phyloP scores from a whole-genome alignment of 495 filamentous ascomycete genomes.

The Astrocystis sublimbata region DNA sequence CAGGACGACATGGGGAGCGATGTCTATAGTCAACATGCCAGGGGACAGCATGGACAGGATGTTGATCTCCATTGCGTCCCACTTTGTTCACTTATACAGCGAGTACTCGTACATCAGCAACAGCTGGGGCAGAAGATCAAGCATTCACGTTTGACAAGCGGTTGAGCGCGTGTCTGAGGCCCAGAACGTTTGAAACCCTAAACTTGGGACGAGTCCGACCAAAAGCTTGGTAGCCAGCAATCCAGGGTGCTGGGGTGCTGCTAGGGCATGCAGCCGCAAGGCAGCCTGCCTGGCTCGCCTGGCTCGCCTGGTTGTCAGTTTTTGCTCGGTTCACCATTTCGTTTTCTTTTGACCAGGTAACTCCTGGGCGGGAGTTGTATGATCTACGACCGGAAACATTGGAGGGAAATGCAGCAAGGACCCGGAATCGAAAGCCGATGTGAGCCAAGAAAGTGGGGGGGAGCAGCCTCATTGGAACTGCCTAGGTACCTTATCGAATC shows the following conservation, averaged over 20 bases:
- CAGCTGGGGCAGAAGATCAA: conserved; percentile 12
- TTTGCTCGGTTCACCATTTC: conserved; percentile 6
- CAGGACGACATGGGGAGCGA: conserved; percentile 21
- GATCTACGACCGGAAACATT: conserved; percentile 34
- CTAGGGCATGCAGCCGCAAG: conserved; percentile 9
- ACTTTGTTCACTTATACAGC: conserved; percentile 16
- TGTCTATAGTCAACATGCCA: conserved; percentile 29
- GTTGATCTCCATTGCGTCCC: background rate
- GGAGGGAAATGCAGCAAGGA: conserved; percentile 10
- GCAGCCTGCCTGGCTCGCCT: conserved; percentile 7
- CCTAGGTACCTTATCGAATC: background rate
- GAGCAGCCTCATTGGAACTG: background rate
- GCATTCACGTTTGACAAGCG: conserved; percentile 19
- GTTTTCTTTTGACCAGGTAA: conserved; percentile 23
- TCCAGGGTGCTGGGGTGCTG: background rate
- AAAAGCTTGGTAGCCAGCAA: conserved; percentile 6
- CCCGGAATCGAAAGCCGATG: background rate
- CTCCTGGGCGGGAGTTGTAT: conserved; percentile 27
- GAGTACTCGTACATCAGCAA: too few species aligned
- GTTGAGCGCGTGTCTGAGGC: too few species aligned
- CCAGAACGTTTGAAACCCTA: conserved; percentile 6
- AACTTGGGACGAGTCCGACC: background rate
- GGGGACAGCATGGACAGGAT: background rate
- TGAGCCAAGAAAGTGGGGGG: conserved; percentile 15
- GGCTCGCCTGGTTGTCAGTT: too few species aligned